A percentile compares a stretch with the other conserved stretches of the same genome.
phyloP scores from a whole-genome alignment of 306 rosid species.

The Quercus mongolica region DNA sequence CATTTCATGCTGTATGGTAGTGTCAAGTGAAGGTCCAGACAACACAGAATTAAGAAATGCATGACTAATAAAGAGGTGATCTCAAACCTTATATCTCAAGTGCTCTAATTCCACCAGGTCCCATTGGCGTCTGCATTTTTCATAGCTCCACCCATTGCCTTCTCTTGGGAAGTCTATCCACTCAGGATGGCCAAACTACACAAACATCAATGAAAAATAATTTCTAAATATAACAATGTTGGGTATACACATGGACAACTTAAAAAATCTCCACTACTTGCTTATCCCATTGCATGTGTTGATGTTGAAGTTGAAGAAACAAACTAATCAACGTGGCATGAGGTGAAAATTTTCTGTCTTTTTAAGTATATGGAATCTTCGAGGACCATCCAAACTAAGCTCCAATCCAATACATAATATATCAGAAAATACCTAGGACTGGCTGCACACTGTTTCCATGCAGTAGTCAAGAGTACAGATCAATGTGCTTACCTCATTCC shows the following conservation, averaged over 20 bases:
- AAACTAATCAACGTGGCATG: background rate
- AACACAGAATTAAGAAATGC: background rate
- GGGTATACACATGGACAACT: conserved; percentile 9
- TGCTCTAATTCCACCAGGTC: conserved; percentile 78
- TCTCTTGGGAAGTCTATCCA: conserved; percentile 99
- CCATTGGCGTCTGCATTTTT: conserved; percentile 96
- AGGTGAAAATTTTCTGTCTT: background rate
- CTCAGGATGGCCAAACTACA: conserved; percentile 96
- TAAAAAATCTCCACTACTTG: background rate
- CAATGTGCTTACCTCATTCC: conserved; percentile 76
- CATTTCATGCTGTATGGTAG: background rate
- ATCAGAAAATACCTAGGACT: conserved; percentile 9
- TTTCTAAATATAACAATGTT: conserved; percentile 8
- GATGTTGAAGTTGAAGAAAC: background rate
- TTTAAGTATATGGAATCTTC: background rate
- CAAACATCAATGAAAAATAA: conserved; percentile 10
- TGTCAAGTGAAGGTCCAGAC: background rate
- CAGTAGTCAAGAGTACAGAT: conserved; percentile 21
- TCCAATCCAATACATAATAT: background rate
- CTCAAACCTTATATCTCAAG: conserved; percentile 75
- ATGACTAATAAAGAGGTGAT: background rate
- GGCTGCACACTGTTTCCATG: conserved; percentile 2
- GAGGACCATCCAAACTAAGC: background rate
- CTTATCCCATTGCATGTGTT: background rate
- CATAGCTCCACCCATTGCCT: conserved; percentile 97